Base-by-base conservation (phyloP, 352 stramenopile genomes). In the Phytophthora cactorum region DNA sequence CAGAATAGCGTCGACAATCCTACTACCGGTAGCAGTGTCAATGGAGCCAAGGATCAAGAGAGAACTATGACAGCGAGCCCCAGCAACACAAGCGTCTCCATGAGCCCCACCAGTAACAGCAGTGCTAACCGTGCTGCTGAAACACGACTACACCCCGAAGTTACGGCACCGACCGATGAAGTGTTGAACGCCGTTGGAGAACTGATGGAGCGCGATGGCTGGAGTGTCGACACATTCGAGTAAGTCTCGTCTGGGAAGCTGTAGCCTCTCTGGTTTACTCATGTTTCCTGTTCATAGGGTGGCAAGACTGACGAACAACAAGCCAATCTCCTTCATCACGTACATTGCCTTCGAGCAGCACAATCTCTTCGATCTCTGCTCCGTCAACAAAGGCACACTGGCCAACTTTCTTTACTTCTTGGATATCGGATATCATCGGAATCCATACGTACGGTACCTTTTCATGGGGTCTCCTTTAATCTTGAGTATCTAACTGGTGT, bases 341-440 rank as follows among this genome's bases (percentile, higher is more conserved):
- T 92, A 90, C 63, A 91, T 93, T 39, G 80, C 86, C 14, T 93
- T 95, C 63, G 86, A 95, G 62, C 81, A 90, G 58, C 86, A 93
- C 63, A 92, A 95, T 58, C 73, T 93, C 2, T 93, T 92, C 52
- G 82, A 89, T 29, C 69, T 88, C 0, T 92, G 81, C 46, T 78
- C 78, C 3, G 65, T 93, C n/a, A 84, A 93, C 57, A 90, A 91
- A 60, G 83, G 82, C 49, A 81, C 84, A 5, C 68, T 95, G n/a
- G 77, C 81, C 31, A 95, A 93, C 49, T 93, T 93, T 43, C 77
- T 94, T 12, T 73, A 88, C 59, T 92, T 94, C 57, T 63, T 95
- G 43, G 86, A 95, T 63, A 86, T 89, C 47, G 86, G 86, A 6
- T 95, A 95, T 68, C 78, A 89, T 51, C 81, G 79, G 22, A 94